Percentiles rank a stretch among this genome's conserved stretches.
Conservation (phyloP, 208 protist genomes). For the Leishmania aethiopica region DNA sequence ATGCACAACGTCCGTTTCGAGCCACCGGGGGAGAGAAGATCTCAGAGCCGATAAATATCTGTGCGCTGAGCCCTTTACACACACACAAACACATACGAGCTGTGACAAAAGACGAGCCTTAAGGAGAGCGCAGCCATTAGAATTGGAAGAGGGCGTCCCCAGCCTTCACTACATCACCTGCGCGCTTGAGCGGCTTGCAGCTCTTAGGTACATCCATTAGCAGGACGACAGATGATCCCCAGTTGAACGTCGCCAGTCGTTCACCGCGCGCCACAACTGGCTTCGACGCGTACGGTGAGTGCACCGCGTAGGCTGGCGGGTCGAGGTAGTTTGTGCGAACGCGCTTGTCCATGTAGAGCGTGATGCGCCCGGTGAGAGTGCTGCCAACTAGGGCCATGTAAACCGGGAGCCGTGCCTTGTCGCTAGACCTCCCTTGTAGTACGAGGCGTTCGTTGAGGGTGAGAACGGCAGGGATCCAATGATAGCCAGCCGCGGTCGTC, state of each 20-base stretch:
- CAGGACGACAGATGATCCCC: conserved; percentile 87
- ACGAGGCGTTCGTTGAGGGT: conserved; percentile 82
- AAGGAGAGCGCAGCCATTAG: neutral
- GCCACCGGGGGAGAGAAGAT: neutral
- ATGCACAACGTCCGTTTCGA: neutral
- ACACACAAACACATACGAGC: neutral
- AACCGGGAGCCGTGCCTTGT: conserved; percentile 17
- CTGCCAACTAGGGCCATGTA: conserved; percentile 78
- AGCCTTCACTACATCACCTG: conserved; percentile 67
- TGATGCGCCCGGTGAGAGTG: conserved; percentile 75
- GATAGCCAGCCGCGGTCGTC: conserved; percentile 61
- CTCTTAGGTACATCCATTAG: conserved; percentile 75
- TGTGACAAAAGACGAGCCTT: neutral
- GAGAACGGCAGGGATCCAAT: conserved; percentile 78
- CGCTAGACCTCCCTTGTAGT: conserved; percentile 43
- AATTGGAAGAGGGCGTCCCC: conserved; percentile 58
- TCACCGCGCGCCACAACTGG: conserved; percentile 44
- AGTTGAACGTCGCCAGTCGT: conserved; percentile 71
- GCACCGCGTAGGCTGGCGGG: conserved; percentile 80
- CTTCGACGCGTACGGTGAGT: conserved; percentile 43
- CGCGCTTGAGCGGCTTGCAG: conserved; percentile 32
- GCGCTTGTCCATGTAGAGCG: conserved; percentile 62
- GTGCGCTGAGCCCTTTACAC: neutral
- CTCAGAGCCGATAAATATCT: neutral
- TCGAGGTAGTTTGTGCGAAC: conserved; percentile 83